phyloP scores from a whole-genome alignment of 2,329 filamentous ascomycete genomes.

The Dactylellina haptotyla region DNA sequence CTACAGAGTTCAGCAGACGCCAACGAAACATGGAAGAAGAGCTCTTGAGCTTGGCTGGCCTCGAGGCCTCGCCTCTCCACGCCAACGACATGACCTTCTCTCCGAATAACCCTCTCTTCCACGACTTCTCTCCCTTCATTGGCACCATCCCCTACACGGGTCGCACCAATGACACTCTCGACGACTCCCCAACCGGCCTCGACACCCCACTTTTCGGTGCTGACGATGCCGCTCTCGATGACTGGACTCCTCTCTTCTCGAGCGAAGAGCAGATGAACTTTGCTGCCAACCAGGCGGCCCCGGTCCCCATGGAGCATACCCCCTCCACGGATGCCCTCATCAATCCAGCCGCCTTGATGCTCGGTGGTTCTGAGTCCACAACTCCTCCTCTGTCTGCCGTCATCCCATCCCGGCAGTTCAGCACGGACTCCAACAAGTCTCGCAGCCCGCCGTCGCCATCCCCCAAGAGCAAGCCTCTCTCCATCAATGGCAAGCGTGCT shows the following conservation, averaged over 20 bases:
- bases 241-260: constrained; percentile 49
- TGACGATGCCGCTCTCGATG: constrained; percentile 40
- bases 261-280: constrained; percentile 42
- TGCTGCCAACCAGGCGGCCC: constrained; percentile 3
- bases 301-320: constrained; percentile 37
- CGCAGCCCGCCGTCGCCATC: constrained; percentile 61
- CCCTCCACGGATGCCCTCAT: constrained; percentile 44
- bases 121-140: constrained; percentile 52
- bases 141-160: constrained; percentile 49
- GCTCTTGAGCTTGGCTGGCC: constrained; percentile 36
- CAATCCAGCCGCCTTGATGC: constrained; percentile 50
- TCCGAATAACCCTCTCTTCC: constrained; percentile 45
- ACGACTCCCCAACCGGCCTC: constrained; percentile 43
- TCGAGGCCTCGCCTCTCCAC: constrained; percentile 49
- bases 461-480: constrained; percentile 60
- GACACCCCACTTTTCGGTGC: constrained; percentile 49
- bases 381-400: constrained; percentile 39
- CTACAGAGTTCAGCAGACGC: constrained; percentile 38
- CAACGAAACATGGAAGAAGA: constrained; percentile 52
- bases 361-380: constrained; percentile 24
- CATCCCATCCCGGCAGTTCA: constrained; percentile 49
- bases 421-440: constrained; percentile 61
- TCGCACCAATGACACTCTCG: constrained; percentile 50
- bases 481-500: constrained; percentile 71
- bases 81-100: constrained; percentile 54